Evolutionary conservation across 2,329 filamentous ascomycete species (phyloP).

Genomic region (Ambrosiella beaveri): DNA sequence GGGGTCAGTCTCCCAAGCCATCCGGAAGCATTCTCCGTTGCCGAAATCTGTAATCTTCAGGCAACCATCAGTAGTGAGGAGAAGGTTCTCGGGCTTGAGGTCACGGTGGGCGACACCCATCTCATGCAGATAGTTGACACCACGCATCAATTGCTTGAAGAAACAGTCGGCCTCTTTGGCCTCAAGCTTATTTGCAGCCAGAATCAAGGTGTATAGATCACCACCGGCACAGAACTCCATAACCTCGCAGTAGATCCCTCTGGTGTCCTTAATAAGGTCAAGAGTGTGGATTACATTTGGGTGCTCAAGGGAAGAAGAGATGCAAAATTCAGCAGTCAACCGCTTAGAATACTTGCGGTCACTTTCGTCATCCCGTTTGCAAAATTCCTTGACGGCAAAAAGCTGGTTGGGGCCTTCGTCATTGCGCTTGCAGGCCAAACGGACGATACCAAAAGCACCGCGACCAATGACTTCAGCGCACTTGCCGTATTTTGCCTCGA

Average conservation of each 20-base stretch:
- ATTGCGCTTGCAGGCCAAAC: constrained; percentile 90
- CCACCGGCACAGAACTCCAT: constrained; percentile 99
- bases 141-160: constrained; percentile 98
- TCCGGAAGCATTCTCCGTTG: constrained; percentile 96
- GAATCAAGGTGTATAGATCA: constrained; percentile 83
- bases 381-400: constrained; percentile 96
- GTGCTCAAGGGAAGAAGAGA: constrained; percentile 88
- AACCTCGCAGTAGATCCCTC: constrained; percentile 95
- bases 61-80: constrained; percentile 78
- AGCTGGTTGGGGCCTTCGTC: constrained; percentile 76
- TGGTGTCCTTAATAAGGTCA: constrained; percentile 85
- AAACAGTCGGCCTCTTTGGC: constrained; percentile 90
- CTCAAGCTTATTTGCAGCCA: constrained; percentile 80
- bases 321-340: constrained; percentile 93
- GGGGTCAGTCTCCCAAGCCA: constrained; percentile 97
- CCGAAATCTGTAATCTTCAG: constrained; percentile 98
- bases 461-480: constrained; percentile 94
- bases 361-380: constrained; percentile 80
- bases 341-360: constrained; percentile 97
- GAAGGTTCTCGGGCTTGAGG: constrained; percentile 87
- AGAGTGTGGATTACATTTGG: constrained; percentile 97
- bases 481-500: constrained; percentile 95
- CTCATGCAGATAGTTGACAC: constrained; percentile 97
- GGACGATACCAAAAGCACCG: constrained; percentile 90
- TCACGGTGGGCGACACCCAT: constrained; percentile 98